Evolutionary conservation across 1,139 yeast species (phyloP).

Genomic region (Kodamaea sp.): DNA sequence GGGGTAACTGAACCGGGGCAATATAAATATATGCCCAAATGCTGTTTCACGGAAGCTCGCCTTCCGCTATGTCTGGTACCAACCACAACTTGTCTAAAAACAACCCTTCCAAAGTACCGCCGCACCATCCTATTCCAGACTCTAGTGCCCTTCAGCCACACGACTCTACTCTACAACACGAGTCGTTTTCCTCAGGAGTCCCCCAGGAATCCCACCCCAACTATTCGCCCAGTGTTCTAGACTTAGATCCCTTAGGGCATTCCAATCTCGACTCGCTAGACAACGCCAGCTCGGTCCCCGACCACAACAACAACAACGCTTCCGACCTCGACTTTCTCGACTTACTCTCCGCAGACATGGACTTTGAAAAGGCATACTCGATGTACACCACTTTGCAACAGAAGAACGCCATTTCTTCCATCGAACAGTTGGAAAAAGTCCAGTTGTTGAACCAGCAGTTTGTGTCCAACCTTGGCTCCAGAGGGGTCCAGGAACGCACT

Average conservation of each 20-base stretch:
- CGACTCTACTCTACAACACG: no score
- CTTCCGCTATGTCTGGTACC: no score
- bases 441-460: conserved; percentile 35
- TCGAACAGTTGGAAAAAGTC: conserved; percentile 42
- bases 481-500: conserved; percentile 1
- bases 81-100: no score
- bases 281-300: neutral
- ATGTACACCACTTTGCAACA: conserved; percentile 46
- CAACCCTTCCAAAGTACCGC: no score
- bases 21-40: conserved; percentile 8
- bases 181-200: no score
- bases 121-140: no score
- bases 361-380: conserved; percentile 48
- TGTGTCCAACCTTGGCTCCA: conserved; percentile 12
- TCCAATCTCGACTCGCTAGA: neutral
- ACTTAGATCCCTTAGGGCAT: neutral
- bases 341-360: conserved; percentile 38
- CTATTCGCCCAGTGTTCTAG: no score
- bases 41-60: conserved; percentile 2
- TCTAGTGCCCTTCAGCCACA: no score
- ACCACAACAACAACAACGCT: neutral
- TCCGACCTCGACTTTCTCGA: conserved; percentile 12
- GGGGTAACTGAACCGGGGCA: conserved; percentile 7
- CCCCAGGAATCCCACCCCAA: no score
- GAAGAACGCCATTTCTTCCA: conserved; percentile 35